Evolutionary conservation across 371 early-diverging fungal genomes (phyloP).

Genomic region (Rhizomucor miehei): DNA sequence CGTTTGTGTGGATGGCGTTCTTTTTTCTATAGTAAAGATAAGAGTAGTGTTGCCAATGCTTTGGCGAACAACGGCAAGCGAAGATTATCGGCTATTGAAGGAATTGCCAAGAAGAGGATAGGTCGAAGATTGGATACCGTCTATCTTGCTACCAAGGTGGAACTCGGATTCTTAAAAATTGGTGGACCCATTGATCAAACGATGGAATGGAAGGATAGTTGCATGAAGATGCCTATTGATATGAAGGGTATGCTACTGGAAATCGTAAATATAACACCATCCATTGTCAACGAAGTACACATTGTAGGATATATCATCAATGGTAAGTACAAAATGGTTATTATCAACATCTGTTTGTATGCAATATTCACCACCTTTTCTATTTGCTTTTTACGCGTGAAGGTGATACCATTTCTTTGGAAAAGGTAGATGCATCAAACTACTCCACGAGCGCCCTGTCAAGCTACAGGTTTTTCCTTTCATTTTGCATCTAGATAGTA

Average conservation of each 20-base stretch:
- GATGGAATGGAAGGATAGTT: slow-evolving; percentile 4
- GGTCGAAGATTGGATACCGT: slow-evolving; percentile 10
- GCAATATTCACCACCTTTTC: too few relatives aligned
- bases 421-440: too few relatives aligned
- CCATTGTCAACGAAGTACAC: not conserved
- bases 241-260: slow-evolving; percentile 13
- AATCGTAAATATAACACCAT: not conserved
- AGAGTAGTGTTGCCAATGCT: slow-evolving; percentile 9
- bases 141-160: slow-evolving; percentile 5
- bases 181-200: not conserved
- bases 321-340: slow-evolving; percentile 4
- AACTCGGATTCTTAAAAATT: slow-evolving; percentile 15
- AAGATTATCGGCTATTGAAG: slow-evolving; percentile 11
- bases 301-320: slow-evolving; percentile 13
- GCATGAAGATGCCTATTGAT: slow-evolving; percentile 9
- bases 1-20: too few relatives aligned
- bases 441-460: too few relatives aligned
- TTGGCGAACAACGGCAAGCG: slow-evolving; percentile 5
- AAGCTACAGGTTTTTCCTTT: too few relatives aligned
- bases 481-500: too few relatives aligned
- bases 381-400: too few relatives aligned
- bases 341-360: not conserved
- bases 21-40: slow-evolving; percentile 16
- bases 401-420: too few relatives aligned
- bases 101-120: slow-evolving; percentile 5